A percentile compares a stretch with the other conserved stretches of the same genome.
These are phyloP conservation scores for Cicer pinnatifidum DNA, from an alignment of 306 rosid genomes.

Conservation along the genomic window DNA sequence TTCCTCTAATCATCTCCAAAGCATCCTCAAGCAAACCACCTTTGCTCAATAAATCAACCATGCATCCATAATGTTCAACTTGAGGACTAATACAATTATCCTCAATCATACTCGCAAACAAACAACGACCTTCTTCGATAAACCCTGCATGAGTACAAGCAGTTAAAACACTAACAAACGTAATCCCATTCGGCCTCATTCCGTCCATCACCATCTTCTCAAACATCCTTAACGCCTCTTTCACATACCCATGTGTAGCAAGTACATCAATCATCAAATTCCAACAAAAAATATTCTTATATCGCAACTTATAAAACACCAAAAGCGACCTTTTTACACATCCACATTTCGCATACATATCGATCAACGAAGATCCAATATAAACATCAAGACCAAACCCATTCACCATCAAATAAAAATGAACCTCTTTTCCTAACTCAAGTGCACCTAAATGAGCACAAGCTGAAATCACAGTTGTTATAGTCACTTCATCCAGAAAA, in stretches of 20 bases:
- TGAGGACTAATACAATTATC: constrained; percentile 58
- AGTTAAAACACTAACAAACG: constrained; percentile 69
- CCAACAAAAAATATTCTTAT: constrained; percentile 83
- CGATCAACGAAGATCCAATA: constrained; percentile 75
- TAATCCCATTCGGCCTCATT: constrained; percentile 70
- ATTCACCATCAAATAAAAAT: constrained; percentile 59
- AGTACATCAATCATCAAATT: constrained; percentile 77
- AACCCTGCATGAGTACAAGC: constrained; percentile 84
- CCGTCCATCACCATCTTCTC: constrained; percentile 57
- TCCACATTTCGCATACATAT: constrained; percentile 92
- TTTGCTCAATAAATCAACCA: constrained; percentile 81
- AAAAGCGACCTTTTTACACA: constrained; percentile 68
- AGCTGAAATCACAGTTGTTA: constrained; percentile 67
- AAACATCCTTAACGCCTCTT: constrained; percentile 67
- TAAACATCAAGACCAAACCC: constrained; percentile 73
- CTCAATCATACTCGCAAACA: constrained; percentile 63
- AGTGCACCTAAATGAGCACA: constrained; percentile 88
- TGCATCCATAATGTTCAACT: constrained; percentile 81
- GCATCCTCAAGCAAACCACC: constrained; percentile 81
- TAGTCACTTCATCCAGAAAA: constrained; percentile 69
- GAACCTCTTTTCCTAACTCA: constrained; percentile 71
- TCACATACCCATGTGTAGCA: constrained; percentile 64
- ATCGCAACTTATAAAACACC: constrained; percentile 66
- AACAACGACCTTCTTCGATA: constrained; percentile 63
- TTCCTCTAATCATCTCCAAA: constrained; percentile 59